These are phyloP conservation scores for Euphrasia confusa DNA, from an alignment of 257 asterid genomes.

Conservation along the genomic window DNA sequence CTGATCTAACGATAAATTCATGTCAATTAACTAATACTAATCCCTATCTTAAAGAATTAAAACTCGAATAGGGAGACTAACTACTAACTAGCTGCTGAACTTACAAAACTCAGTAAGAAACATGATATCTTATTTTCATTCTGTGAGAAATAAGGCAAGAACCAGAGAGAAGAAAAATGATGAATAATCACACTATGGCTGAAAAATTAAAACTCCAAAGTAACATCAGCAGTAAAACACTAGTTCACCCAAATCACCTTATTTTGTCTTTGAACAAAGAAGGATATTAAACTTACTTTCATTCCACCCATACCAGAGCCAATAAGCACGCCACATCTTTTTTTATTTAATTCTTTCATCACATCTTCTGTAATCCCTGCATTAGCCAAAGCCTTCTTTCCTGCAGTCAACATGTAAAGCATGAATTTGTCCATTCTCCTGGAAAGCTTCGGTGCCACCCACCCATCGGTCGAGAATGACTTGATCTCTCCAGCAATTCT, in stretches of 20 bases:
- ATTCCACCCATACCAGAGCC: conserved; percentile 95
- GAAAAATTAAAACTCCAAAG: conserved; percentile 1
- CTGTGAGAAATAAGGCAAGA: not conserved
- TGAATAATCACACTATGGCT: not conserved
- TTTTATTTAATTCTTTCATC: conserved; percentile 60
- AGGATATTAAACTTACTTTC: conserved; percentile 45
- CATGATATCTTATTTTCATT: conserved; percentile 11
- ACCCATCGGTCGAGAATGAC: conserved; percentile 75
- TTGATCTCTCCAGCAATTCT: conserved; percentile 89
- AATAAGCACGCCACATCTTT: conserved; percentile 72
- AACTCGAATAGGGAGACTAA: not conserved
- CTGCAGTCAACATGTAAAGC: conserved; percentile 91
- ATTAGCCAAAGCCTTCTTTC: conserved; percentile 81
- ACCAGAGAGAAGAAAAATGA: conserved; percentile 4
- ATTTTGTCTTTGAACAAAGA: conserved; percentile 5
- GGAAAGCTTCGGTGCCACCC: conserved; percentile 76
- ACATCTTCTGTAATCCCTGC: conserved; percentile 67
- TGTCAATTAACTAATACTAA: conserved; percentile 2
- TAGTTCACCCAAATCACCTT: conserved; percentile 15
- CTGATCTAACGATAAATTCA: not conserved
- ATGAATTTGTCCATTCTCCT: conserved; percentile 86
- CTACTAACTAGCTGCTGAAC: conserved; percentile 3
- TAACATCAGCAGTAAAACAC: conserved; percentile 8
- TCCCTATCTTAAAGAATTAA: conserved; percentile 6
- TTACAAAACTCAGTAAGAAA: conserved; percentile 11